Evolutionary conservation across 2,329 filamentous ascomycete genomes (phyloP).

Genomic region (Xylariaceae sp.): DNA sequence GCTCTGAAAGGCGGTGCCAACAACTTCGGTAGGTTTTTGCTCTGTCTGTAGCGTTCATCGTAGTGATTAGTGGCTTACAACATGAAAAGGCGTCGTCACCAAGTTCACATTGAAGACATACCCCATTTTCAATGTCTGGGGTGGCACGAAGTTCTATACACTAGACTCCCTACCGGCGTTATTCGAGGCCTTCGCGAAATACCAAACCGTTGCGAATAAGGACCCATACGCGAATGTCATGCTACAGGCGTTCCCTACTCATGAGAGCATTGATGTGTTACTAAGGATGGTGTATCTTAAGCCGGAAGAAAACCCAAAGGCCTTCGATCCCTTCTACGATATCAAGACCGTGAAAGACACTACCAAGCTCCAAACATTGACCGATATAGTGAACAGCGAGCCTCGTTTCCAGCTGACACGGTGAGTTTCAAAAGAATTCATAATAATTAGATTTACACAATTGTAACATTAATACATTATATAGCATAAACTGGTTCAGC

Average conservation of each 20-base stretch:
- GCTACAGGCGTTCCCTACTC: slow-evolving; percentile 34
- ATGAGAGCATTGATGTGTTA: slow-evolving; percentile 31
- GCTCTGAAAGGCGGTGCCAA: slow-evolving; percentile 34
- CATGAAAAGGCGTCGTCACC: slow-evolving; percentile 30
- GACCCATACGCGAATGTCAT: slow-evolving; percentile 38
- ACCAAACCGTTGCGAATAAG: slow-evolving; percentile 32
- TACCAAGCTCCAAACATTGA: slow-evolving; percentile 29
- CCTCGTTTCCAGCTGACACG: slow-evolving; percentile 26
- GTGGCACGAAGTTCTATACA: slow-evolving; percentile 30
- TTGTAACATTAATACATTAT: slow-evolving; percentile 3
- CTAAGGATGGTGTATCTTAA: slow-evolving; percentile 37
- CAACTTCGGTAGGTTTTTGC: slow-evolving; percentile 32
- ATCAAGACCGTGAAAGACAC: slow-evolving; percentile 32
- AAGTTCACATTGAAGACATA: slow-evolving; percentile 32
- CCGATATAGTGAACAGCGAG: slow-evolving; percentile 24
- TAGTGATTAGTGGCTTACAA: slow-evolving; percentile 12
- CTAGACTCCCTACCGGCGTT: slow-evolving; percentile 32
- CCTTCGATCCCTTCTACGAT: slow-evolving; percentile 33
- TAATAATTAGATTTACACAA: neutral
- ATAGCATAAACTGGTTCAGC: slow-evolving; percentile 33
- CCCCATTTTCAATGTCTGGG: slow-evolving; percentile 32
- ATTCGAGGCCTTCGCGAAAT: slow-evolving; percentile 31
- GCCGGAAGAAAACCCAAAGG: slow-evolving; percentile 28
- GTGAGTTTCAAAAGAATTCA: neutral
- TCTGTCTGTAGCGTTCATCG: neutral